phyloP scores from a whole-genome alignment of 345 rosid species.

The Corymbia maculata region DNA sequence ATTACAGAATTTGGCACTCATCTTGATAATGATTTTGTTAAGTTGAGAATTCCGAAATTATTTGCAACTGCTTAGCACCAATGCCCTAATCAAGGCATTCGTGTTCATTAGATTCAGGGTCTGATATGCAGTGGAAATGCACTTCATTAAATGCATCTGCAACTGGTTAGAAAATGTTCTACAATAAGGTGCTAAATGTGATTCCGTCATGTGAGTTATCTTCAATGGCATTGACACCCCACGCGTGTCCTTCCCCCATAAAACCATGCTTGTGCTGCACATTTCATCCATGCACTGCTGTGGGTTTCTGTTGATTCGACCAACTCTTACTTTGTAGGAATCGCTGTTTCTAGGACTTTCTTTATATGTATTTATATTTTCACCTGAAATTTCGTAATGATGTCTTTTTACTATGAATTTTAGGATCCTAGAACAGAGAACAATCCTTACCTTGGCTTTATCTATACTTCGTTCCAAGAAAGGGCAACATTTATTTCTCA shows the following conservation, averaged over 20 bases:
- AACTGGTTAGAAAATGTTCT: neutral
- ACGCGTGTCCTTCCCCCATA: neutral
- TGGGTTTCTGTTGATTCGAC: neutral
- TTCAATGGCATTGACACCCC: neutral
- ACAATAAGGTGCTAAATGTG: neutral
- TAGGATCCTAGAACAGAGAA: constrained; percentile 86
- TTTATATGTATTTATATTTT: neutral
- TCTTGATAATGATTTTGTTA: neutral
- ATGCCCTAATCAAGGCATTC: neutral
- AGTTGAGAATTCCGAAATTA: neutral
- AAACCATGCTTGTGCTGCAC: neutral
- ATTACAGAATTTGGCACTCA: neutral
- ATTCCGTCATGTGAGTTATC: neutral
- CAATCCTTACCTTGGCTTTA: constrained; percentile 81
- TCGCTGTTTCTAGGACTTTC: neutral
- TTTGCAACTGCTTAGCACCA: neutral
- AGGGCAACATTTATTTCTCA: constrained; percentile 96
- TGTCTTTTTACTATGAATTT: neutral
- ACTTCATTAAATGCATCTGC: neutral
- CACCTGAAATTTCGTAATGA: neutral
- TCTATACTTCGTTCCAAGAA: constrained; percentile 95
- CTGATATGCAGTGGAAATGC: neutral
- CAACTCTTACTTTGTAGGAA: neutral
- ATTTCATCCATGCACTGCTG: neutral
- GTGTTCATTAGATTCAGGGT: neutral